These are phyloP conservation scores for Saprolegnia parasitica DNA, from an alignment of 352 stramenopile genomes.

Conservation along the genomic window DNA sequence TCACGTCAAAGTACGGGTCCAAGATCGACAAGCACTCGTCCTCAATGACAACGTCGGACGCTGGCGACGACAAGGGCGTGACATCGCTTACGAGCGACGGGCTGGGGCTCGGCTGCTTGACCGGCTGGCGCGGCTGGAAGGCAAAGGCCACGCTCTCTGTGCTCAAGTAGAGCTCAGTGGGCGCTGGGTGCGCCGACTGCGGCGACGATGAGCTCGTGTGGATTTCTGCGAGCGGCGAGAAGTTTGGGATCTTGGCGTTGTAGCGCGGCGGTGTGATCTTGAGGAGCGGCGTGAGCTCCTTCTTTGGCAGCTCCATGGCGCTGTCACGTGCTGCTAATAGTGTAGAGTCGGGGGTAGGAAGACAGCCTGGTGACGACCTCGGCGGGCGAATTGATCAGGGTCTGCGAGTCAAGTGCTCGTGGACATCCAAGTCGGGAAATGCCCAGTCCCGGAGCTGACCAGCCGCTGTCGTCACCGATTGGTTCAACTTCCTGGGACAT, in stretches of 20 bases:
- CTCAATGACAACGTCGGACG: slow-evolving; percentile 35
- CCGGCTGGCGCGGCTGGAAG: neutral
- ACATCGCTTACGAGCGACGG: neutral
- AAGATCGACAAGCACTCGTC: slow-evolving; percentile 76
- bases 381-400: neutral
- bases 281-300: neutral
- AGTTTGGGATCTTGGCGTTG: neutral
- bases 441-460: no score
- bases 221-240: neutral
- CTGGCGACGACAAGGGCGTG: neutral
- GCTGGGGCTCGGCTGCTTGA: neutral
- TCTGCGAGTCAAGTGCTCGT: neutral
- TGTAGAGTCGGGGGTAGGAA: neutral
- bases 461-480: neutral
- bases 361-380: slow-evolving; percentile 1
- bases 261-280: slow-evolving; percentile 4
- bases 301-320: neutral
- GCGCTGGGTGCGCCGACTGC: neutral
- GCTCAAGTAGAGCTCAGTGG: slow-evolving; percentile 16
- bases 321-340: neutral
- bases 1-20: slow-evolving; percentile 85
- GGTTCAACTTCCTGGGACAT: neutral
- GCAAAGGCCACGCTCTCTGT: slow-evolving; percentile 23
- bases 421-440: neutral
- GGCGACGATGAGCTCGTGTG: neutral